Conservation (phyloP, 192 early-diverging fungal species). For the Chytriomyces confervae region DNA sequence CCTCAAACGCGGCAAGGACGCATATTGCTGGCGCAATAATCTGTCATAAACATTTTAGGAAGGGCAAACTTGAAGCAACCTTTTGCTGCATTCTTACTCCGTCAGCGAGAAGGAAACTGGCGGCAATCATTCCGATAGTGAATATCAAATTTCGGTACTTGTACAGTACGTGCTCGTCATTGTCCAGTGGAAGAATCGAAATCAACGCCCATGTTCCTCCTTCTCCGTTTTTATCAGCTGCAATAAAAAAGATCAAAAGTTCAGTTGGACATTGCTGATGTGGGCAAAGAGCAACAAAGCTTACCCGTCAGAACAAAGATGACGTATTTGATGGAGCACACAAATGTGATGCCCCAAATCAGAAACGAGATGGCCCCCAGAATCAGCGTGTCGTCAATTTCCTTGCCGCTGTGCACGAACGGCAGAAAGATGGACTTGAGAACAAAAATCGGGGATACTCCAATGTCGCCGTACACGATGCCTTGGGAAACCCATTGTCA, state of each 20-base stretch:
- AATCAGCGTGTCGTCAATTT: constrained; percentile 31
- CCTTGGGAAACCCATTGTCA: constrained; percentile 28
- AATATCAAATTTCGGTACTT: constrained; percentile 37
- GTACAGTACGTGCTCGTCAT: constrained; percentile 38
- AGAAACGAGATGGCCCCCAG: constrained; percentile 55
- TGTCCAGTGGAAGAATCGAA: constrained; percentile 49
- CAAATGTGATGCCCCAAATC: constrained; percentile 57
- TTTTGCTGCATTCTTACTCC: constrained; percentile 40
- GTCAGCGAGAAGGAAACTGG: constrained; percentile 48
- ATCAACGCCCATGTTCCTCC: constrained; percentile 64
- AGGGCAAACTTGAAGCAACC: constrained; percentile 28
- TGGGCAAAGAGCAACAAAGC: neutral
- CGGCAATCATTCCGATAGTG: constrained; percentile 42
- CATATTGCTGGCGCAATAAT: constrained; percentile 48
- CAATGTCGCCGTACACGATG: constrained; percentile 61
- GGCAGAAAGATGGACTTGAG: constrained; percentile 49
- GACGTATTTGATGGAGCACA: constrained; percentile 53
- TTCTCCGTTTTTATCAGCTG: constrained; percentile 66
- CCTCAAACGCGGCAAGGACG: constrained; percentile 50
- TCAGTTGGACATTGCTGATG: constrained; percentile 15
- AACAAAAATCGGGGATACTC: constrained; percentile 62
- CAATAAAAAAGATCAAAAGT: constrained; percentile 13
- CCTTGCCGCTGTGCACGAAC: neutral
- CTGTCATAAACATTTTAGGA: constrained; percentile 19
- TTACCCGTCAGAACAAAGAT: constrained; percentile 50